phyloP scores from a whole-genome alignment of 495 filamentous ascomycete genomes.

The Usnea hakonensis region DNA sequence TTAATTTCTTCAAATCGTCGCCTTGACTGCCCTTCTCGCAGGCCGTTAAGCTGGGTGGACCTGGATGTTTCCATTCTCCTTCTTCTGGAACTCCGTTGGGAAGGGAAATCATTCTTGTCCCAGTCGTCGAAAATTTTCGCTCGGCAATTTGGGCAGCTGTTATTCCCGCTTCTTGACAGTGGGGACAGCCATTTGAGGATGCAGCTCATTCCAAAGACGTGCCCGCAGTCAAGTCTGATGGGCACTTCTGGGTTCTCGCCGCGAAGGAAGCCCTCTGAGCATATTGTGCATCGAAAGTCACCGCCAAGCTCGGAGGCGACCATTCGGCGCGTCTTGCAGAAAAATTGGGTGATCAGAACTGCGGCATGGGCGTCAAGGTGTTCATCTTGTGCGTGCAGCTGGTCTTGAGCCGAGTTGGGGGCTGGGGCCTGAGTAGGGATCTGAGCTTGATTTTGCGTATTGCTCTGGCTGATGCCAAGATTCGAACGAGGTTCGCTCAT shows the following conservation, averaged over 20 bases:
- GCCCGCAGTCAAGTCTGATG: not conserved
- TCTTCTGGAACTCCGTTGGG: too few relatives aligned
- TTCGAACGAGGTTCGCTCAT: not conserved
- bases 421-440: not conserved
- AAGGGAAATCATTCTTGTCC: not conserved
- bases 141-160: not conserved
- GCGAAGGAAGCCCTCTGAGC: not conserved
- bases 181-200: not conserved
- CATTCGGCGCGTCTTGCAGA: not conserved
- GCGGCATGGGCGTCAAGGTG: not conserved
- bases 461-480: too few relatives aligned
- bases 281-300: not conserved
- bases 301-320: not conserved
- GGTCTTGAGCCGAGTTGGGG: not conserved
- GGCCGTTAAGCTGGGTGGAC: too few relatives aligned
- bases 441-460: not conserved
- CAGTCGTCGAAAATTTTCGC: not conserved
- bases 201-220: conserved; percentile 9
- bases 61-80: too few relatives aligned
- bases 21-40: too few relatives aligned
- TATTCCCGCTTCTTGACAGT: not conserved
- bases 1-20: too few relatives aligned
- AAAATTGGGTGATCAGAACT: not conserved
- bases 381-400: not conserved
- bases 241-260: not conserved